Evolutionary conservation across 352 stramenopile species (phyloP).

Genomic region (Globisporangium iwayamae): DNA sequence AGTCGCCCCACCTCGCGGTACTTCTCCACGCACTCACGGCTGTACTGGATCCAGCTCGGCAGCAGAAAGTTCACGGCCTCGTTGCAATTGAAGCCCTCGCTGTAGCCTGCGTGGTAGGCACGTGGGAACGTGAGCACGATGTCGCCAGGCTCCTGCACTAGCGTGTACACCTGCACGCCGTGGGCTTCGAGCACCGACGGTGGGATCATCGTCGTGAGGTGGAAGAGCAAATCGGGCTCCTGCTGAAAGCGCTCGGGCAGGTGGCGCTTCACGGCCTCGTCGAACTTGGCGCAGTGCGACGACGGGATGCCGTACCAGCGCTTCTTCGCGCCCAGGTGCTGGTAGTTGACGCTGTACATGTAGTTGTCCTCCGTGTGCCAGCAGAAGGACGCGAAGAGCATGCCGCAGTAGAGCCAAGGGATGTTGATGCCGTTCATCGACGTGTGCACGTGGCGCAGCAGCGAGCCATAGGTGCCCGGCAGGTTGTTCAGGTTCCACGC

Average conservation of each 20-base stretch:
- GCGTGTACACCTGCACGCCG: conserved; percentile 57
- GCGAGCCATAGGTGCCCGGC: conserved; percentile 87
- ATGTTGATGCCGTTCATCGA: conserved; percentile 97
- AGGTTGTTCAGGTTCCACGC: conserved; percentile 99
- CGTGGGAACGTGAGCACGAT: conserved; percentile 98
- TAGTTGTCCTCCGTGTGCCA: conserved; percentile 99
- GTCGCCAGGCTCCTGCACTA: conserved; percentile 87
- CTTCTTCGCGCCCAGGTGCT: conserved; percentile 95
- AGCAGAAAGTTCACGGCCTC: conserved; percentile 88
- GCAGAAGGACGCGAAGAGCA: conserved; percentile 97
- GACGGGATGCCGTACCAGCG: conserved; percentile 92
- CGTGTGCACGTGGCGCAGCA: conserved; percentile 93
- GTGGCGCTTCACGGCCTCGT: conserved; percentile 40
- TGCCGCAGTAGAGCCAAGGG: conserved; percentile 98
- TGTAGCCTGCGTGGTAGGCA: conserved; percentile 96
- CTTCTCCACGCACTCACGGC: conserved; percentile 61
- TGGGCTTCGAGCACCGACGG: conserved; percentile 40
- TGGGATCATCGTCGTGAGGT: conserved; percentile 73
- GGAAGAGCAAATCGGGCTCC: conserved; percentile 62
- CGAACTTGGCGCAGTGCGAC: conserved; percentile 49
- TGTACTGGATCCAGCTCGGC: conserved; percentile 83
- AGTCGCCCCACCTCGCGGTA: conserved; percentile 57
- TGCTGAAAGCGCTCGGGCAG: conserved; percentile 61
- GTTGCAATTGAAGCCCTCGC: conserved; percentile 93
- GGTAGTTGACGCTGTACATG: conserved; percentile 99